phyloP scores from a whole-genome alignment of 202 grass and related monocot species.

The Cymbopogon flexuosus region DNA sequence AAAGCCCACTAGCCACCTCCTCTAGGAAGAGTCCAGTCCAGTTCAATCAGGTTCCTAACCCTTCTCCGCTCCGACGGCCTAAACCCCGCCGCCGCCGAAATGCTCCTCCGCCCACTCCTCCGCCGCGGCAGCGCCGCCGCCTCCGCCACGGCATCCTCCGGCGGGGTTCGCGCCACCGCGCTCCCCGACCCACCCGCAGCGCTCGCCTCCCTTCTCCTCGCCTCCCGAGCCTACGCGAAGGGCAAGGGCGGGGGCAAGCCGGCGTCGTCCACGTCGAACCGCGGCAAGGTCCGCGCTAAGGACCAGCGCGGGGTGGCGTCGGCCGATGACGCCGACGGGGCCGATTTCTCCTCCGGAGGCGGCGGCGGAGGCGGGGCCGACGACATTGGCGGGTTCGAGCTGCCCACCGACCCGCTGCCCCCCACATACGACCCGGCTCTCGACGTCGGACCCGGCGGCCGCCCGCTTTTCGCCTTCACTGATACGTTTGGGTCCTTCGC shows the following conservation, averaged over 20 bases:
- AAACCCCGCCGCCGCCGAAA: conserved; percentile 49
- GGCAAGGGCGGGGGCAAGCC: conserved; percentile 45
- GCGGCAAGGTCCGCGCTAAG: conserved; percentile 62
- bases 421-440: conserved; percentile 67
- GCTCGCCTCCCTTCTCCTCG: not conserved
- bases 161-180: not conserved
- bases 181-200: not conserved
- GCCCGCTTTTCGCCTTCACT: conserved; percentile 84
- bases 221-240: conserved; percentile 50
- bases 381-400: conserved; percentile 57
- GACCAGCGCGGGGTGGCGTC: conserved; percentile 44
- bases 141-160: not conserved
- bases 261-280: conserved; percentile 34
- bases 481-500: conserved; percentile 59
- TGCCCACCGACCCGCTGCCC: conserved; percentile 74
- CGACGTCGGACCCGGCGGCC: conserved; percentile 78
- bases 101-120: conserved; percentile 62
- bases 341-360: conserved; percentile 13
- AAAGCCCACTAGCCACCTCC: conserved; percentile 7
- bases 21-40: not conserved
- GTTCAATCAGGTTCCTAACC: not conserved
- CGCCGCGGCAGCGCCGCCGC: conserved; percentile 27
- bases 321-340: conserved; percentile 30
- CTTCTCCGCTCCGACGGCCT: conserved; percentile 18
- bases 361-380: conserved; percentile 12